phyloP scores from a whole-genome alignment of 1,284 basidiomycete species.

The Caloboletus firmus region DNA sequence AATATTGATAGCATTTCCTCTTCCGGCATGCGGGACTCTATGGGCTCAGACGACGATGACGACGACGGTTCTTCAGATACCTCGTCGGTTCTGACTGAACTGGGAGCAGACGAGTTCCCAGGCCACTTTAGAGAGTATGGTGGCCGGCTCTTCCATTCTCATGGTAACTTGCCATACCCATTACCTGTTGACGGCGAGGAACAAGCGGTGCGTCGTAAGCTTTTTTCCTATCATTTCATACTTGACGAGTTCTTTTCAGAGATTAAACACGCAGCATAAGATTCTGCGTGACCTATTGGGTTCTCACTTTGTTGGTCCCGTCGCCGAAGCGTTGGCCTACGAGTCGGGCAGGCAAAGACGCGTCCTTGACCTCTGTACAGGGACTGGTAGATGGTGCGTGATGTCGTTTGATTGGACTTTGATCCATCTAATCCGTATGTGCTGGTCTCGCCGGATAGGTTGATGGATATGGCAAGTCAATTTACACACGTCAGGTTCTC shows the following conservation, averaged over 20 bases:
- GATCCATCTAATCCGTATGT: slow-evolving; percentile 24
- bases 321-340: slow-evolving; percentile 48
- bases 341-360: slow-evolving; percentile 42
- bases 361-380: slow-evolving; percentile 69
- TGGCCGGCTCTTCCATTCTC: slow-evolving; percentile 65
- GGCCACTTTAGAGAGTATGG: slow-evolving; percentile 54
- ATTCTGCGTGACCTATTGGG: slow-evolving; percentile 50
- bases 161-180: slow-evolving; percentile 58
- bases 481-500: slow-evolving; percentile 64
- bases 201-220: slow-evolving; percentile 48
- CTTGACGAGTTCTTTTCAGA: slow-evolving; percentile 37
- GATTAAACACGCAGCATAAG: slow-evolving; percentile 50
- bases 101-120: slow-evolving; percentile 53
- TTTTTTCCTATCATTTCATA: background rate
- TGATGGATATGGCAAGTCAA: slow-evolving; percentile 64
- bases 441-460: slow-evolving; percentile 44
- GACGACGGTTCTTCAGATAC: slow-evolving; percentile 42
- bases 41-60: slow-evolving; percentile 24
- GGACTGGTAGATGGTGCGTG: slow-evolving; percentile 66
- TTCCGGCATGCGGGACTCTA: slow-evolving; percentile 5
- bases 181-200: slow-evolving; percentile 66
- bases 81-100: slow-evolving; percentile 42
- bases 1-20: slow-evolving; percentile 12
- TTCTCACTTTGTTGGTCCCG: slow-evolving; percentile 57
- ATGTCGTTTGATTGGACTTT: slow-evolving; percentile 15